Evolutionary conservation across 1,284 basidiomycete species (phyloP).

Genomic region (Earliella scabrosa): DNA sequence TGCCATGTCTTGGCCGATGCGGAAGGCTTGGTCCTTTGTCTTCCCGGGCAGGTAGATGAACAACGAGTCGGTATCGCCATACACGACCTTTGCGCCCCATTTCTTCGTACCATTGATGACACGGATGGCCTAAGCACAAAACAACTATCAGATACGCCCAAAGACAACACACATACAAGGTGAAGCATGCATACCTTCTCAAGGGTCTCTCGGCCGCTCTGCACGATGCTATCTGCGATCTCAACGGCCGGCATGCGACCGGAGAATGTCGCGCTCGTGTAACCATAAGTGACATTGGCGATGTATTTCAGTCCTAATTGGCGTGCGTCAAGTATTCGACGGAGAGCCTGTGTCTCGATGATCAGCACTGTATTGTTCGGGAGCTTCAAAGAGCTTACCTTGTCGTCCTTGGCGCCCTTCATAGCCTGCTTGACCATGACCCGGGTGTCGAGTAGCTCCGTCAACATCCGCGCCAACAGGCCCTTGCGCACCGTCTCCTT

Average conservation of each 20-base stretch:
- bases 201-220: conserved; percentile 93
- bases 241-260: conserved; percentile 99
- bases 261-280: conserved; percentile 92
- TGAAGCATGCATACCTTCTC: conserved; percentile 71
- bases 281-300: conserved; percentile 93
- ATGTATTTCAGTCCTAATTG: conserved; percentile 90
- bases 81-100: conserved; percentile 92
- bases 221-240: conserved; percentile 97
- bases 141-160: not conserved
- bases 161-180: not conserved
- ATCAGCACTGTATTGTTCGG: not conserved
- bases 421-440: conserved; percentile 98
- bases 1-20: conserved; percentile 91
- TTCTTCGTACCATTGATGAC: conserved; percentile 77
- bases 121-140: conserved; percentile 72
- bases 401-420: conserved; percentile 81
- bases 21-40: conserved; percentile 92
- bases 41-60: conserved; percentile 91
- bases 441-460: conserved; percentile 92
- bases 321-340: conserved; percentile 81
- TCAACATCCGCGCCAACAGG: conserved; percentile 89
- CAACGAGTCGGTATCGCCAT: conserved; percentile 98
- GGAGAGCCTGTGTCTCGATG: conserved; percentile 59
- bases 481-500: conserved; percentile 87
- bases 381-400: no score